A percentile compares a stretch with the other conserved stretches of the same genome.
phyloP scores from a whole-genome alignment of 139 green algal species.

The Chlamydomonas sp. region DNA sequence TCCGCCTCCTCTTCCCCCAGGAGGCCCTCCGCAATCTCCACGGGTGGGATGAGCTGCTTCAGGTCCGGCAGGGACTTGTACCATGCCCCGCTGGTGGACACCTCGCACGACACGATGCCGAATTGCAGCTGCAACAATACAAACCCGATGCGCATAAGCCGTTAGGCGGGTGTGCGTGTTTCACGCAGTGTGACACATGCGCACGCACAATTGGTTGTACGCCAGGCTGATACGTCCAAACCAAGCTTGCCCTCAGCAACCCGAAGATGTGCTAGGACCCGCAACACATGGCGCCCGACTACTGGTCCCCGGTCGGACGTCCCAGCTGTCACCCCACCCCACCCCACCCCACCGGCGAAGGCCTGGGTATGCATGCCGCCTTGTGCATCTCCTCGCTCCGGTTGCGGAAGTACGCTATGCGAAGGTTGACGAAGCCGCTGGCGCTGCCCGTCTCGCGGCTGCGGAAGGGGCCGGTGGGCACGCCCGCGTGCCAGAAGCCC shows the following conservation, averaged over 20 bases:
- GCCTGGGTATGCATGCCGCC: conserved; percentile 2
- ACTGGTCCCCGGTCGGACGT: too few species aligned
- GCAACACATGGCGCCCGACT: too few species aligned
- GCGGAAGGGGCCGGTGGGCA: conserved; percentile 30
- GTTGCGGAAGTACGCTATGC: conserved; percentile 41
- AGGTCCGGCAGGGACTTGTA: conserved; percentile 34
- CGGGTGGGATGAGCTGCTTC: background rate
- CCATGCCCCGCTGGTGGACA: conserved; percentile 40
- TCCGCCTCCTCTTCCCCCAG: background rate
- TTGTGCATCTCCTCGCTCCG: conserved; percentile 10
- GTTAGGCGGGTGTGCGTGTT: too few species aligned
- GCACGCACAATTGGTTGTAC: too few species aligned
- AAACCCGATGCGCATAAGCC: too few species aligned
- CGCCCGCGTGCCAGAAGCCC: conserved; percentile 35
- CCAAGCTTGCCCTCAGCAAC: too few species aligned
- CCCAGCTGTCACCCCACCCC: too few species aligned
- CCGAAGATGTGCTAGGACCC: too few species aligned
- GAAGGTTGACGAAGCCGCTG: conserved; percentile 29
- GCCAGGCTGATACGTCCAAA: too few species aligned
- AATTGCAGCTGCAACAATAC: conserved; percentile 25
- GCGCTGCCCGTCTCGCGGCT: conserved; percentile 38
- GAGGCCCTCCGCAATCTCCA: background rate
- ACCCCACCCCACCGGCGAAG: conserved; percentile 1
- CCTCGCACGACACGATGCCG: conserved; percentile 41
- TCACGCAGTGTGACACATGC: too few species aligned